Conservation (phyloP, 2,329 filamentous ascomycete genomes). For the Apiospora sp. region DNA sequence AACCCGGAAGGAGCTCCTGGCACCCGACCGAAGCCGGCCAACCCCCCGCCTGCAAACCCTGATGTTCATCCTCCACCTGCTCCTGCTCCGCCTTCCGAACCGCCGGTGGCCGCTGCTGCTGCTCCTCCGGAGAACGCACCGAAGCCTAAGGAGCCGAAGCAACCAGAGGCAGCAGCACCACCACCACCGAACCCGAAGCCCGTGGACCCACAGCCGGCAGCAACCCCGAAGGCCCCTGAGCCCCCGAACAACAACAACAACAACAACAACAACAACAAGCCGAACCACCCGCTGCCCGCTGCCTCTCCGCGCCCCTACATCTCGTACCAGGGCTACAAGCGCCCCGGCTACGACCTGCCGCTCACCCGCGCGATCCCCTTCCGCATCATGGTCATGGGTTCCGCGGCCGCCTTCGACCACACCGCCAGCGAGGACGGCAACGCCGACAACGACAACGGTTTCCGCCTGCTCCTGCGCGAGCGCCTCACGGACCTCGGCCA, state of each 20-base stretch:
- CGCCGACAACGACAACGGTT: slow-evolving; percentile 38
- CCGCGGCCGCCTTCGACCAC: slow-evolving; percentile 41
- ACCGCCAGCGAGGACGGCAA: slow-evolving; percentile 37
- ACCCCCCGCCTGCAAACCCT: background rate
- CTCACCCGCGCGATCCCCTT: slow-evolving; percentile 38
- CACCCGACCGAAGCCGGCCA: slow-evolving; percentile 1
- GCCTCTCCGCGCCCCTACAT: background rate
- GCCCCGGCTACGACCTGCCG: slow-evolving; percentile 28
- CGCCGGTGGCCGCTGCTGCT: background rate
- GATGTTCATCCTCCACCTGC: background rate
- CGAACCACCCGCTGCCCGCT: background rate
- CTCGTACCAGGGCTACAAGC: slow-evolving; percentile 25
- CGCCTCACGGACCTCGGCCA: slow-evolving; percentile 42
- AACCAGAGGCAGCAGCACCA: background rate
- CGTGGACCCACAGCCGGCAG: slow-evolving; percentile 1
- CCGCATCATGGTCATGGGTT: slow-evolving; percentile 44
- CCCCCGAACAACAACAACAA: background rate
- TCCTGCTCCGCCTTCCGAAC: background rate
- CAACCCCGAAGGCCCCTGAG: background rate
- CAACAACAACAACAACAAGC: slow-evolving; percentile 6
- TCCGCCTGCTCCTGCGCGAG: slow-evolving; percentile 45
- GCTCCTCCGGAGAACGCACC: background rate
- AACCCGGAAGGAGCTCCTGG: slow-evolving; percentile 19
- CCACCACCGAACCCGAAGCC: background rate
- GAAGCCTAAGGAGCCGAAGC: background rate